Conservation (phyloP, 441 rosid species). For the Geranium incanum region DNA sequence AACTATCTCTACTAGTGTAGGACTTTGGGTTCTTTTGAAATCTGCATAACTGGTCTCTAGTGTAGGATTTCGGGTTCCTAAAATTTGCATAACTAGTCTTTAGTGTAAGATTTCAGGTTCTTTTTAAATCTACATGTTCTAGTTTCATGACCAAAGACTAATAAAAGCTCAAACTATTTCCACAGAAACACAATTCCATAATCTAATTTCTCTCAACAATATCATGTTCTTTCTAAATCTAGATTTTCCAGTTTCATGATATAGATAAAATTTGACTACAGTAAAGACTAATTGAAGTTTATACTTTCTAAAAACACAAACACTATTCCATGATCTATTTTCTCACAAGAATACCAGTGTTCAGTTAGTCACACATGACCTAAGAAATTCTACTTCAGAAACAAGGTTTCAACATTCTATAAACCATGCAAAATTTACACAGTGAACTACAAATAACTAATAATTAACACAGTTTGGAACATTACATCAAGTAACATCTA, state of each 20-base stretch:
- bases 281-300: not conserved
- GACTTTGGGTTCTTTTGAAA: too few species aligned
- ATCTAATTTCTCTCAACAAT: not conserved
- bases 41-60: not conserved
- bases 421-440: not conserved
- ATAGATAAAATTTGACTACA: not conserved
- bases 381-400: not conserved
- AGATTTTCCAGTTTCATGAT: not conserved
- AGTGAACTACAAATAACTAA: not conserved
- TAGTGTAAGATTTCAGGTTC: not conserved
- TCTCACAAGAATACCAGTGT: not conserved
- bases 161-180: not conserved
- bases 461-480: not conserved
- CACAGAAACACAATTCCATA: not conserved
- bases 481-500: slow-evolving; percentile 5
- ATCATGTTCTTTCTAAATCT: not conserved
- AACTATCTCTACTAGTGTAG: too few species aligned
- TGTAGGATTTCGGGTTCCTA: too few species aligned
- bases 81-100: not conserved
- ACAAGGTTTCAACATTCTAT: not conserved
- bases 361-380: not conserved
- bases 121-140: not conserved
- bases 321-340: not conserved
- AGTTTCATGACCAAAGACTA: not conserved
- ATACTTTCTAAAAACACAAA: not conserved